Evolutionary conservation across 2,329 filamentous ascomycete species (phyloP).

Genomic region (Fusarium fujikuroi): DNA sequence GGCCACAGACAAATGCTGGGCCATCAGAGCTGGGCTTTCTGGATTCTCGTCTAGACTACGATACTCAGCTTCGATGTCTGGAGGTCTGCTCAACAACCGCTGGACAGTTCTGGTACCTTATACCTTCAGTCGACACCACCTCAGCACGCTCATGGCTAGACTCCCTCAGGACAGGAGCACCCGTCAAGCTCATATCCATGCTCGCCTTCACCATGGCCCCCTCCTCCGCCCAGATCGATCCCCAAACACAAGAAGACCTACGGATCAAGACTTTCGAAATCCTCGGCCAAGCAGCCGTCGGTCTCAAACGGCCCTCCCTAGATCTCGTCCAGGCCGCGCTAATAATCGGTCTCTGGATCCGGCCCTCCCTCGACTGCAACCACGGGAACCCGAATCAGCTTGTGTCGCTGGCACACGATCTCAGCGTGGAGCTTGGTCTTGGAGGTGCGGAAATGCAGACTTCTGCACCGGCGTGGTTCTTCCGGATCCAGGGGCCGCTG

Average conservation of each 20-base stretch:
- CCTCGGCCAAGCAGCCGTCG: constrained; percentile 17
- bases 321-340: constrained; percentile 25
- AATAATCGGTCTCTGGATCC: constrained; percentile 15
- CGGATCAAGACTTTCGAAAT: constrained; percentile 12
- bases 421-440: constrained; percentile 21
- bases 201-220: constrained; percentile 5
- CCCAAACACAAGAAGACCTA: constrained; percentile 5
- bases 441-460: constrained; percentile 15
- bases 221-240: not conserved
- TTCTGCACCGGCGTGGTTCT: constrained; percentile 23
- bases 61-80: constrained; percentile 1
- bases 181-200: constrained; percentile 17
- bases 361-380: constrained; percentile 8
- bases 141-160: constrained; percentile 14
- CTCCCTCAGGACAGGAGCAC: not conserved
- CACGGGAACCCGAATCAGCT: constrained; percentile 17
- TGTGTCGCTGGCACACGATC: not conserved
- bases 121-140: not conserved
- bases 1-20: not conserved
- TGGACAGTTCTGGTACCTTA: constrained; percentile 4
- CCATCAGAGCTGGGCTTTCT: constrained; percentile 10
- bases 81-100: not conserved
- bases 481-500: constrained; percentile 12
- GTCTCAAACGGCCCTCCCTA: constrained; percentile 4
- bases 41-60: constrained; percentile 12